A percentile compares a stretch with the other conserved stretches of the same genome.
These are phyloP conservation scores for Davidsoniella eucalypti DNA, from an alignment of 2,329 filamentous ascomycete genomes.

Conservation along the genomic window DNA sequence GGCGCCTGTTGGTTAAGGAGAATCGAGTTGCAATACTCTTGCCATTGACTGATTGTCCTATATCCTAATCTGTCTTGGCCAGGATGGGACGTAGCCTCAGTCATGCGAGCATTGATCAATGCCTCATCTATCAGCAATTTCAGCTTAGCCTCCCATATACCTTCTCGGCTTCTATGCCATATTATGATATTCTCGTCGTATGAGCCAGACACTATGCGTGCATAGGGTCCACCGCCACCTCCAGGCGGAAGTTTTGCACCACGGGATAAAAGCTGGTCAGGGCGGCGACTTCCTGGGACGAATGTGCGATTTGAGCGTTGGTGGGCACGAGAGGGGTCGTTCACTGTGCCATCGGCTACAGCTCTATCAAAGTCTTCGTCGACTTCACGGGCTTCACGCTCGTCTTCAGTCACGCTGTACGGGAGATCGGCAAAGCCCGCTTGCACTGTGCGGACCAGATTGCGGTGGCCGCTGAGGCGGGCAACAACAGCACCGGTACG, in stretches of 20 bases:
- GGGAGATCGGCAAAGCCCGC: constrained; percentile 84
- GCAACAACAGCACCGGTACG: constrained; percentile 77
- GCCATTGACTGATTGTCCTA: not conserved
- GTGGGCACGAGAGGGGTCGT: constrained; percentile 17
- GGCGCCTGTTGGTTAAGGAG: constrained; percentile 33
- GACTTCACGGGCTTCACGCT: constrained; percentile 52
- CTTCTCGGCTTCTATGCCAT: constrained; percentile 75
- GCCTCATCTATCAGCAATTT: constrained; percentile 61
- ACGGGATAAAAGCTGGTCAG: constrained; percentile 60
- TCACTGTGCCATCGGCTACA: constrained; percentile 33
- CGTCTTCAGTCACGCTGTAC: constrained; percentile 60
- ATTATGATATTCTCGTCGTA: constrained; percentile 95
- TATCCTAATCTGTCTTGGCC: too few relatives aligned
- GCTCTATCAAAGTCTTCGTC: constrained; percentile 57
- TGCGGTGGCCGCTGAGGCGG: constrained; percentile 63
- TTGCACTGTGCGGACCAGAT: constrained; percentile 85
- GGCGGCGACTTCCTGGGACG: constrained; percentile 59
- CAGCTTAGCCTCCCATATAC: constrained; percentile 67
- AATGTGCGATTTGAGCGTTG: constrained; percentile 25
- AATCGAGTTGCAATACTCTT: constrained; percentile 24
- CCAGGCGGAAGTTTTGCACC: constrained; percentile 82
- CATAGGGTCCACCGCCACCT: constrained; percentile 75
- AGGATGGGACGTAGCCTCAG: constrained; percentile 7
- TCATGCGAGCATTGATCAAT: constrained; percentile 29
- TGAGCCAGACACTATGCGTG: constrained; percentile 89